These are phyloP conservation scores for Urostyla sp. DNA, from an alignment of 73 alveolate genomes.

Conservation along the genomic window DNA sequence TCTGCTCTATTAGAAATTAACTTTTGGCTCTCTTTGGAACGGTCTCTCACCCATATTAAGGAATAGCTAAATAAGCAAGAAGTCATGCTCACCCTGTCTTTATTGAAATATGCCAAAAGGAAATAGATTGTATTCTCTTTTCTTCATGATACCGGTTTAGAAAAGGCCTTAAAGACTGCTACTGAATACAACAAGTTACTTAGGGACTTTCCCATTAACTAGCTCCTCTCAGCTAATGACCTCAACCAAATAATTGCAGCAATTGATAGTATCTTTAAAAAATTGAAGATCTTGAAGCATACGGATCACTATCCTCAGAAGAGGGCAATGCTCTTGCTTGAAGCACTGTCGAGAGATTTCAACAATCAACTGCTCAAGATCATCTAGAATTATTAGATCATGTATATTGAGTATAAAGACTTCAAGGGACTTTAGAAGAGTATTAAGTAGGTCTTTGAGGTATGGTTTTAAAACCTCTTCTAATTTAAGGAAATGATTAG, in stretches of 20 bases:
- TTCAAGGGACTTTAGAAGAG: conserved; percentile 54
- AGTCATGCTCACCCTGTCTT: conserved; percentile 87
- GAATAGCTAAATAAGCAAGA: conserved; percentile 91
- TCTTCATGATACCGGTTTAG: conserved; percentile 85
- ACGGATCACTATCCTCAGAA: conserved; percentile 73
- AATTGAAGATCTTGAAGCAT: conserved; percentile 65
- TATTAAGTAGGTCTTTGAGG: conserved; percentile 62
- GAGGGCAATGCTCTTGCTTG: conserved; percentile 83
- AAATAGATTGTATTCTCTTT: conserved; percentile 81
- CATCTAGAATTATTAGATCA: conserved; percentile 58
- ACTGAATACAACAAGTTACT: conserved; percentile 83
- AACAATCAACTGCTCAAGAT: conserved; percentile 79
- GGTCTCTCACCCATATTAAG: conserved; percentile 86
- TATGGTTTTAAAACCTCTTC: conserved; percentile 64
- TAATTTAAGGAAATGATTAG: conserved; percentile 50
- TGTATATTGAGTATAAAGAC: conserved; percentile 72
- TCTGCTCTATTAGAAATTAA: conserved; percentile 92
- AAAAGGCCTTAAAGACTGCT: conserved; percentile 80
- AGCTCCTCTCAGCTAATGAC: conserved; percentile 83
- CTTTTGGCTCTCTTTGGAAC: conserved; percentile 90
- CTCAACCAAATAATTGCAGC: conserved; percentile 76
- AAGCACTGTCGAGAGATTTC: conserved; percentile 90
- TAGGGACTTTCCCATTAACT: conserved; percentile 90
- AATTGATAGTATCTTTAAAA: conserved; percentile 77
- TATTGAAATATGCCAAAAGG: conserved; percentile 84